Base-by-base conservation (phyloP, 805 yeast species). In the Wickerhamomyces silvicola region DNA sequence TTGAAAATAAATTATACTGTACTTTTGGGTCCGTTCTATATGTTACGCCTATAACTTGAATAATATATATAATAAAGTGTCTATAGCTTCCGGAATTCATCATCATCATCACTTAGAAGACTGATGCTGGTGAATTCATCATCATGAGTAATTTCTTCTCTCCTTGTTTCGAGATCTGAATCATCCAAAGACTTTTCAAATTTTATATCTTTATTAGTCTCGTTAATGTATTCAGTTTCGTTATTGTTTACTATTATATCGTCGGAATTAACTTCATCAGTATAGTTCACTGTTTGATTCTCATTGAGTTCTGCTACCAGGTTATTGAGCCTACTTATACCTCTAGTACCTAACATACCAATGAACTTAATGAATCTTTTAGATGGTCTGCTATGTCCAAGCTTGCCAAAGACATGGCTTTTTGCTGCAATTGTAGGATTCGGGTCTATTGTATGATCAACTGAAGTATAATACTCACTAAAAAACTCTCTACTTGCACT, bases 401-500 rank as follows among this genome's bases (percentile, higher is more conserved):
- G 18, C 10, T 31, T 28, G 3, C 42, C 45, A 27, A 14, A 22
- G 1, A 32, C 36, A 13, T 36, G 33, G 18, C 44, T 28, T 24
- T 29, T 39, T 3, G 33, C 38, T 2, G 45, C 32, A 2, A 25
- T 11, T 15, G 28, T 16, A n/a, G 48, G 50, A 22, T 48, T 37
- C 4, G 31, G 15, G 10, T 13, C 18, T 7, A 45, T 11, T 4
- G 11, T 11, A 25, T 21, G 25, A 21, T 22, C 35, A 6, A 27
- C 34, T 4, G 30, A 26, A 7, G 40, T 32, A 17, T 31, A 37
- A 23, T 35, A 38, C 10, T 27, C 34, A 9, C 45, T 35, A 22
- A 45, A 36, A 27, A 49, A 49, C n/a, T 37, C 38, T 4, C 29
- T 33, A 6, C 30, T 25, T 18, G 49, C 53, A 5, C 27, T 15